Base-by-base conservation (phyloP, 108 stramenopile species). In the Chaetoceros muelleri region DNA sequence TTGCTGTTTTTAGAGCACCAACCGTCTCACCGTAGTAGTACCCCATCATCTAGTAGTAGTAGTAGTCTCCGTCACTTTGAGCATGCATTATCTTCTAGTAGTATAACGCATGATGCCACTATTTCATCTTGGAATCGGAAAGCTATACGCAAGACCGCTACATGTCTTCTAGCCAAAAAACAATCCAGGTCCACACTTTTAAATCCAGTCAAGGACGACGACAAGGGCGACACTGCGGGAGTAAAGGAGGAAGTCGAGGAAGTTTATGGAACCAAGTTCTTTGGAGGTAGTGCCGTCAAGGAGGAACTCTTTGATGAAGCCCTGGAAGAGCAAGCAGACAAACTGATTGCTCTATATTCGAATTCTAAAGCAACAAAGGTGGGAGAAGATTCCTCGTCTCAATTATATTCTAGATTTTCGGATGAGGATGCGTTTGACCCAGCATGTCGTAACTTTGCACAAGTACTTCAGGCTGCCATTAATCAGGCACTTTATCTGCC, bases 241-340 rank as follows among this genome's bases (percentile, higher is more conserved):
- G 34, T 10, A 10, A 49, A 49, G 18, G 59, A 60, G 1, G 28
- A 30, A 13, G n/a, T n/a, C n/a, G 48, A 60, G 25, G 74, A 75
- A 29, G 52, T 79, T 54, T 66, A 3, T 28, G 78, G 78, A 19
- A 66, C 78, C 21, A 56, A 74, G 52, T 79, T 79, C 46, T 79
- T 79, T 63, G 87, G 87, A 31, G 87, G 87, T 5, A 83, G 66
- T 48, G 73, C 75, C 48, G 46, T 79, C 52, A 89, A 89, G 54
- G 84, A 85, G 29, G 87, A 85, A 68, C 59, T 89, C 16, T 85
- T 63, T 53, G 80, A 81, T 56, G 69, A 78, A 40, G 69, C 71
- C 19, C 82, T 69, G 19, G 87, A 89, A 65, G 57, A 44, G 21
- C 10, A 66, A n/a, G 77, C 72, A 2, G 65, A 48, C 44, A 29